Evolutionary conservation across 768 basidiomycete species (phyloP), one percentile per base, ranked within the genome.

Genomic region (Lentinus tigrinus): DNA sequence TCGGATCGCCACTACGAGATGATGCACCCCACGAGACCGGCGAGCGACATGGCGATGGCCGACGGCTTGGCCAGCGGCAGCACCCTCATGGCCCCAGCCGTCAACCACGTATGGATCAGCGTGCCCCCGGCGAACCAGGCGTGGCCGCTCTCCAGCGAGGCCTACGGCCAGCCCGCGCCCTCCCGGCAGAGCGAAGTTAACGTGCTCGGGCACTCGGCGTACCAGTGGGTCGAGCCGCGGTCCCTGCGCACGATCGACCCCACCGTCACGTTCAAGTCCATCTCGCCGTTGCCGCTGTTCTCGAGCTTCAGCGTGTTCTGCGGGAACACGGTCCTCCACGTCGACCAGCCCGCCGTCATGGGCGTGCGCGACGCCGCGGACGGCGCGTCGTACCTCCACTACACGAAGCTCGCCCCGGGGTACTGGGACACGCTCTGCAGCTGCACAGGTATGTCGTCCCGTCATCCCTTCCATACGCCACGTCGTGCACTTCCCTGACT

Each of bases 351-450:
- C 66, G 68, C 52, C 26, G 57, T 66, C 28, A 52, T 56, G 40
- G 58, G 61, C 42, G 55, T 61, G 36, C 27, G 52, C 16, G 65
- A n/a, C 19, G 31, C 56, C 3, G 52, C 74, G 19, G 38, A 58
- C 40, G 49, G 38, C 57, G 52, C 40, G 52, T 42, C 58, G 53
- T 70, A 77, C 21, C 66, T 89, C 31, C 89, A 91, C 72, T 81
- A 77, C 57, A 85, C 85, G 3, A 59, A 77, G 1, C 76, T 91
- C 26, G 81, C 83, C 6, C 89, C 89, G 4, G 76, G 75, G 46
- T 89, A 81, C 65, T 91, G 89, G 89, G 72, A 77, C 17, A 79
- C 75, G 21, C 76, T 91, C 56, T 80, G 80, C 52, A 73, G 77
- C 60, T 80, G 81, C 52, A 61, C 77, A 62, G 84, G 89, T 88